Base-by-base conservation (phyloP, 2,329 filamentous ascomycete genomes). In the Stagonosporopsis chrysanthemi region DNA sequence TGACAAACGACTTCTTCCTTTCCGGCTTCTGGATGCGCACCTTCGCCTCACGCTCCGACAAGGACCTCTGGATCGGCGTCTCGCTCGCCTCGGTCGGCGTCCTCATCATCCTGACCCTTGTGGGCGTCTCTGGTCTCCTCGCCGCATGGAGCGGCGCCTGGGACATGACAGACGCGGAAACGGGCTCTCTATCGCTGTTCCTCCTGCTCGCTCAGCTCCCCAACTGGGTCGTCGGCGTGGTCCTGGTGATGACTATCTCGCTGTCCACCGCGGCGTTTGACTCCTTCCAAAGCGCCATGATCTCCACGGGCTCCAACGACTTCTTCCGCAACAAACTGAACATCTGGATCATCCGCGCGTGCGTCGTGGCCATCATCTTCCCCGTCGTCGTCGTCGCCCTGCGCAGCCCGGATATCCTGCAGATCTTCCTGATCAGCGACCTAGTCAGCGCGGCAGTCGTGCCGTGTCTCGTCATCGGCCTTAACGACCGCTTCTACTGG, bases 1-100 rank as follows among this genome's bases (percentile, higher is more conserved):
- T 93, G 53, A 93, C 90, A 57, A 95, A 94, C 78, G 88, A 93
- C 80, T 93, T 95, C 81, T 95, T 95, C 80, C 81, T 95, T 40
- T 91, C 90, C 29, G 89, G 86, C 64, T 92, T 91, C 77, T 95
- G 91, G 91, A 85, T 94, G 75, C 88, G 91, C 47, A 90, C 90
- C 5, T 95, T 95, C 69, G 89, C 90, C 17, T 90, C 90, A 48
- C 88, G 85, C 74, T 91, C 89, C 0, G 90, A 95, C 80, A 88
- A 84, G 68, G 90, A 94, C 70, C 84, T 95, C 6, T 88, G 86
- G 81, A 81, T 93, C 52, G 91, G 90, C 45, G 84, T 90, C 28
- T 84, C 83, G n/a, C 81, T 91, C 46, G 90, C 91, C 17, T 84
- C 84, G 7, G 77, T 86, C 3, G 65, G 59, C 23, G 86, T 92